Evolutionary conservation across 1,284 basidiomycete species (phyloP).

Genomic region (Crepidotus sp.): DNA sequence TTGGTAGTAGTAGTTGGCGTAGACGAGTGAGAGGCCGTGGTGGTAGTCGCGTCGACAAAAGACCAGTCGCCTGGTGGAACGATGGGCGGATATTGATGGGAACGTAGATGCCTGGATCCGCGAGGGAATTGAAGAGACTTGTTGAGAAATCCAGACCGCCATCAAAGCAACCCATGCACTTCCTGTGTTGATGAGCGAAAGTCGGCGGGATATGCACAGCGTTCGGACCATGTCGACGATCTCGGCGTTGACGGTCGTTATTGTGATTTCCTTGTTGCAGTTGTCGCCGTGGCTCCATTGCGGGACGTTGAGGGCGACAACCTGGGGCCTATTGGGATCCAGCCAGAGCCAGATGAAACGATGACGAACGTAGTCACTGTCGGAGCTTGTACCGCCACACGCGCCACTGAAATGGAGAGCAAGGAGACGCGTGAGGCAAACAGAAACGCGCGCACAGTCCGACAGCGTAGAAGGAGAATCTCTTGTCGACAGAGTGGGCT

Average conservation of each 20-base stretch:
- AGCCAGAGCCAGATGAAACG: neutral
- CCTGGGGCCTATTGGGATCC: slow-evolving; percentile 22
- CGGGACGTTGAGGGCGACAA: slow-evolving; percentile 36
- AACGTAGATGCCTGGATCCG: slow-evolving; percentile 20
- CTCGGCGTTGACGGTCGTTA: slow-evolving; percentile 41
- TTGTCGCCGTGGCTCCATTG: slow-evolving; percentile 33
- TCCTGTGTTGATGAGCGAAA: neutral
- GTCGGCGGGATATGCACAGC: slow-evolving; percentile 11
- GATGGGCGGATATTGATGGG: neutral
- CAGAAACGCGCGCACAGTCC: slow-evolving; percentile 22
- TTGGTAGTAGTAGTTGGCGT: slow-evolving; percentile 9
- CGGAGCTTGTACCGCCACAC: slow-evolving; percentile 26
- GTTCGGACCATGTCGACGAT: slow-evolving; percentile 43
- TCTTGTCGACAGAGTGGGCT: neutral
- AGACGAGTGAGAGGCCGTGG: slow-evolving; percentile 7
- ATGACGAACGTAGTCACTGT: slow-evolving; percentile 28
- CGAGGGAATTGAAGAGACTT: slow-evolving; percentile 38
- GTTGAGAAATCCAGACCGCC: slow-evolving; percentile 48
- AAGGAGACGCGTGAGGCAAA: slow-evolving; percentile 1
- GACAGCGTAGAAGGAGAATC: slow-evolving; percentile 6
- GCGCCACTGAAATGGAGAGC: slow-evolving; percentile 25
- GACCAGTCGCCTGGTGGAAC: slow-evolving; percentile 33
- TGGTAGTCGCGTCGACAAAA: slow-evolving; percentile 22
- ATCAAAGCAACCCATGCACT: slow-evolving; percentile 37
- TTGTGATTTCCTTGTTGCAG: slow-evolving; percentile 49